phyloP scores from a whole-genome alignment of 345 rosid species.

The Hibiscus mutabilis region DNA sequence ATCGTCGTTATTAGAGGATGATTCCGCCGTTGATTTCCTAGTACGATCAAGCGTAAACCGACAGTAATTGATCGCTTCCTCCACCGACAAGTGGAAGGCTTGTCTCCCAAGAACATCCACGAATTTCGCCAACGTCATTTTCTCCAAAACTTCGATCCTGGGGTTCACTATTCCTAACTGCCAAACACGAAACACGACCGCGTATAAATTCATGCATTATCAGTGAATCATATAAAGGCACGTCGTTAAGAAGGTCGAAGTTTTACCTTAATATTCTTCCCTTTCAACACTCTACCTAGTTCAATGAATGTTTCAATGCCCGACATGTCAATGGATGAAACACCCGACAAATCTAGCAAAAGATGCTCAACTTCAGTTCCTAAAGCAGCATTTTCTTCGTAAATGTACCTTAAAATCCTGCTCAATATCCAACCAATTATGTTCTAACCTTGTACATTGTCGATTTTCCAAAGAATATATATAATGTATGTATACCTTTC shows the following conservation, averaged over 20 bases:
- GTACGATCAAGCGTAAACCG: slow-evolving; percentile 28
- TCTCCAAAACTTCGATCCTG: slow-evolving; percentile 68
- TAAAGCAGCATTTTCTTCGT: slow-evolving; percentile 34
- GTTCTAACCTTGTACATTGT: background rate
- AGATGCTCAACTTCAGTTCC: slow-evolving; percentile 41
- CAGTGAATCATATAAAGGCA: too few species aligned
- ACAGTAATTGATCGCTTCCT: slow-evolving; percentile 56
- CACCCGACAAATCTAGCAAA: slow-evolving; percentile 72
- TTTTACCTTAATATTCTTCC: slow-evolving; percentile 45
- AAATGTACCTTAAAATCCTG: slow-evolving; percentile 62
- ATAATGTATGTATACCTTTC: slow-evolving; percentile 40
- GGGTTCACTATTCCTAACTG: slow-evolving; percentile 73
- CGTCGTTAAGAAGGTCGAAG: too few species aligned
- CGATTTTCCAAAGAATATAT: background rate
- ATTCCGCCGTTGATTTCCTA: background rate
- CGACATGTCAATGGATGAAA: slow-evolving; percentile 60
- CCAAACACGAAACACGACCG: background rate
- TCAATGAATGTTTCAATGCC: slow-evolving; percentile 64
- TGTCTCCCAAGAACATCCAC: slow-evolving; percentile 53
- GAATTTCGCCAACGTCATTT: slow-evolving; percentile 58
- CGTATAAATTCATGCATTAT: background rate
- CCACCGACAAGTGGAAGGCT: slow-evolving; percentile 45
- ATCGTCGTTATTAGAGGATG: background rate
- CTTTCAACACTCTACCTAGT: slow-evolving; percentile 36
- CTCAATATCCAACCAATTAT: background rate